Percentiles rank a stretch among this genome's conserved stretches.
These are phyloP conservation scores for Epichloe brachyelytri DNA, from an alignment of 2,329 filamentous ascomycete genomes.

Conservation along the genomic window DNA sequence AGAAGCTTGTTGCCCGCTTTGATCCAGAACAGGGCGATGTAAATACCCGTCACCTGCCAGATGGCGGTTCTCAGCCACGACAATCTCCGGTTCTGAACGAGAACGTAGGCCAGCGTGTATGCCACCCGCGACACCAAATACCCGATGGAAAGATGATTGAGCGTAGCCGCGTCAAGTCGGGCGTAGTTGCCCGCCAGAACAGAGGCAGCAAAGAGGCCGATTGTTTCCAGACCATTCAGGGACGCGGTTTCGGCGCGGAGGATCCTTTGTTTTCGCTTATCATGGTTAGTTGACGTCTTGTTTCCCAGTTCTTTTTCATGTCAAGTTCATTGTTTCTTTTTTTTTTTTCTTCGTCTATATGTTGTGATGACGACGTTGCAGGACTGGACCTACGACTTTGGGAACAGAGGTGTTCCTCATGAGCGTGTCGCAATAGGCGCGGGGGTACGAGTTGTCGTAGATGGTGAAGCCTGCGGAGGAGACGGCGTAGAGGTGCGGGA, in stretches of 20 bases:
- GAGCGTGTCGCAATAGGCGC: constrained; percentile 19
- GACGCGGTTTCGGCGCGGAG: constrained; percentile 38
- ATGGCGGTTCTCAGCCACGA: constrained; percentile 24
- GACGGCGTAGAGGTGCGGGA: constrained; percentile 5
- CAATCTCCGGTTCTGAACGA: constrained; percentile 26
- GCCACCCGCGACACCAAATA: constrained; percentile 27
- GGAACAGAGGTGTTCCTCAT: constrained; percentile 19
- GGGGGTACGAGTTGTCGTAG: constrained; percentile 27
- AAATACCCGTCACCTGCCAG: constrained; percentile 24
- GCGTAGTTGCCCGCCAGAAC: constrained; percentile 33
- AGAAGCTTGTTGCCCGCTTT: constrained; percentile 22
- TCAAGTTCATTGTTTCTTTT: too few relatives aligned
- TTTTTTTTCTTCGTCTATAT: too few relatives aligned
- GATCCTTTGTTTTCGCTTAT: constrained; percentile 41
- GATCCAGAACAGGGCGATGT: constrained; percentile 27
- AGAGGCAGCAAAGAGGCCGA: constrained; percentile 29
- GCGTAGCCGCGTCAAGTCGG: constrained; percentile 20
- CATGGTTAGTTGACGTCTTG: not conserved
- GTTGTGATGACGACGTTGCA: too few relatives aligned
- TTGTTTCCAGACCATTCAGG: constrained; percentile 30
- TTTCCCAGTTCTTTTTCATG: too few relatives aligned
- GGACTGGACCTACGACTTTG: constrained; percentile 13
- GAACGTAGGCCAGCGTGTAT: constrained; percentile 31
- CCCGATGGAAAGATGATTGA: constrained; percentile 27
- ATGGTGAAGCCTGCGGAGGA: constrained; percentile 11